Base-by-base conservation (phyloP, 2,329 filamentous ascomycete species). In the Xylaria sp. region DNA sequence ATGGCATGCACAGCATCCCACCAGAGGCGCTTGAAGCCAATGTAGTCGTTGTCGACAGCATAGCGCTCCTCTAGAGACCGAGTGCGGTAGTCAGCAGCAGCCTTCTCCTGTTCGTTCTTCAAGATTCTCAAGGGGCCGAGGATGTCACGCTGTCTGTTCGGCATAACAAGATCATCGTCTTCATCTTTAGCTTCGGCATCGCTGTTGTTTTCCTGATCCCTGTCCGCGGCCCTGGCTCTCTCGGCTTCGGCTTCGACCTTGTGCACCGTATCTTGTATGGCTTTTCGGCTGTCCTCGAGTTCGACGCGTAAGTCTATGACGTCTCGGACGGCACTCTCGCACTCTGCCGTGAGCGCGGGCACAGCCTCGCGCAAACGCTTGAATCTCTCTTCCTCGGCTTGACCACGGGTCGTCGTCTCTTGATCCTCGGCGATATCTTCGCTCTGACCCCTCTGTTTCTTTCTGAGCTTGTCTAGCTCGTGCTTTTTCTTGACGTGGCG, bases 21-120 rank as follows among this genome's bases (percentile, higher is more conserved):
- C 86, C 86, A 87, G 28, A 84, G 78, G 73, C 84, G 84, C 76
- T 88, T 88, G 82, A 90, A 89, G n/a, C 80, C 79, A 66, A 84
- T 83, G 74, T 90, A 90, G 74, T 89, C 86, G 75, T 89, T 89
- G 78, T 89, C 83, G 13, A 82, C 72, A 4, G 82, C 86, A 74
- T 89, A 90, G 32, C 84, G 84, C 72, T 86, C 78, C 68, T 85
- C 78, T 56, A 81, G 75, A 44, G 75, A 79, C 72, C 85, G 78
- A 1, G 74, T 70, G 0, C 76, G 78, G 75, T 88, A 89, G 50
- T 84, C 82, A 12, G 73, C 74, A 0, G 78, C 75, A 63, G 84
- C 84, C 41, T 78, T 70, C 37, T 78, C 75, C 37, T 81, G 80
- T 13, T 80, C 76, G 7, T 80, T 69, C 46, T 78, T 74, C 50